Conservation (phyloP, 2,329 filamentous ascomycete genomes). For the Cadophora luteo-olivacea region DNA sequence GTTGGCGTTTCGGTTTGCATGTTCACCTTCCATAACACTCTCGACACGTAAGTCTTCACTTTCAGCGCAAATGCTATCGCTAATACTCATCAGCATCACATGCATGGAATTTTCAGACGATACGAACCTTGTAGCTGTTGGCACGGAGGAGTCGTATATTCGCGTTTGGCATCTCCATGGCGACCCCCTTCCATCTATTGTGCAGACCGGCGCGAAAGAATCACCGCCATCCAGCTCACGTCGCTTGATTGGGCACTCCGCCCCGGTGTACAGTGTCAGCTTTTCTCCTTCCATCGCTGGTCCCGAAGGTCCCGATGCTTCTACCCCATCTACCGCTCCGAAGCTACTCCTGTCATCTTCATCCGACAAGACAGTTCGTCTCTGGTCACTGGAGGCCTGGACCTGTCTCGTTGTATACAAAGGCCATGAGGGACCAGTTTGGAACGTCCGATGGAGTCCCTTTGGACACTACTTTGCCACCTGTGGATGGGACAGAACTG, state of each 20-base stretch:
- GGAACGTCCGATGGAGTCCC: conserved; percentile 87
- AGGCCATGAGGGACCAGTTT: conserved; percentile 88
- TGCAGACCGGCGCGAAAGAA: conserved; percentile 65
- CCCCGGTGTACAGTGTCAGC: conserved; percentile 84
- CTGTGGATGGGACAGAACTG: conserved; percentile 86
- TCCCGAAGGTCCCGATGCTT: conserved; percentile 36
- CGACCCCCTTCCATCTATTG: conserved; percentile 74
- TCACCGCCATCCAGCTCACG: conserved; percentile 74
- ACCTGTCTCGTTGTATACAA: conserved; percentile 94
- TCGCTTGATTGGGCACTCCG: conserved; percentile 84
- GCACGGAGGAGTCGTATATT: conserved; percentile 94
- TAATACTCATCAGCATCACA: conserved; percentile 66
- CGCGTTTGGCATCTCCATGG: conserved; percentile 93
- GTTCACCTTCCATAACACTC: conserved; percentile 98
- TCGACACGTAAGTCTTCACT: conserved; percentile 74
- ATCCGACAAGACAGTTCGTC: conserved; percentile 83
- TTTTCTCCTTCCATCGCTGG: conserved; percentile 65
- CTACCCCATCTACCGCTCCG: conserved; percentile 57
- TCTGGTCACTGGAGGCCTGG: conserved; percentile 94
- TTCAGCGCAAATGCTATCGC: not conserved
- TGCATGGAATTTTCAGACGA: conserved; percentile 96
- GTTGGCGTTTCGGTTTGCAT: conserved; percentile 89
- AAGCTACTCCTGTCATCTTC: conserved; percentile 87
- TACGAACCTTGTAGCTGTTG: conserved; percentile 82
- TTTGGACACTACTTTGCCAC: conserved; percentile 95